Conservation (phyloP, 163 green algal genomes). For the Scenedesmus sp. region DNA sequence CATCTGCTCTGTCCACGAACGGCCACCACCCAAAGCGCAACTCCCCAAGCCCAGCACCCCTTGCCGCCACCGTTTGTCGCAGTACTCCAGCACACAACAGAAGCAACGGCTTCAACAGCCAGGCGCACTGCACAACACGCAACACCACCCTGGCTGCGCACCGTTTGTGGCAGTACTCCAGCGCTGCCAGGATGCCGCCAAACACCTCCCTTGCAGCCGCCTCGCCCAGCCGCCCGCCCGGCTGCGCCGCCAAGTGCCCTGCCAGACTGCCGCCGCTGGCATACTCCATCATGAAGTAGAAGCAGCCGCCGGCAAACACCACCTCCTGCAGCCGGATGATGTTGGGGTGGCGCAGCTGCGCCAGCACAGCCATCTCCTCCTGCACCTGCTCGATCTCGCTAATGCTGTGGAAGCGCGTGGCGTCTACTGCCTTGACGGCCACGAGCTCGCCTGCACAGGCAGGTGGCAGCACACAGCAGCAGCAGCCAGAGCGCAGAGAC, state of each 20-base stretch:
- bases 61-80: too few species aligned
- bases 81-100: too few species aligned
- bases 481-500: not conserved
- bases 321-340: conserved; percentile 52
- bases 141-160: conserved; percentile 12
- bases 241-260: conserved; percentile 61
- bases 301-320: conserved; percentile 67
- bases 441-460: conserved; percentile 70
- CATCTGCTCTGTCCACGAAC: not conserved
- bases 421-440: conserved; percentile 80
- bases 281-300: conserved; percentile 87
- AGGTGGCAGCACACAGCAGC: not conserved
- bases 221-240: conserved; percentile 61
- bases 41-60: too few species aligned
- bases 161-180: conserved; percentile 86
- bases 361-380: conserved; percentile 80
- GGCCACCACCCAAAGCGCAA: too few species aligned
- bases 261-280: conserved; percentile 70
- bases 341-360: conserved; percentile 68
- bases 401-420: conserved; percentile 74
- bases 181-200: conserved; percentile 69
- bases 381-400: conserved; percentile 77
- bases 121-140: not conserved
- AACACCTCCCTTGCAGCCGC: conserved; percentile 70
- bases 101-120: not conserved